Percentiles rank a stretch among this genome's conserved stretches.
Conservation (phyloP, 805 yeast species). For the Millerago galiae region DNA sequence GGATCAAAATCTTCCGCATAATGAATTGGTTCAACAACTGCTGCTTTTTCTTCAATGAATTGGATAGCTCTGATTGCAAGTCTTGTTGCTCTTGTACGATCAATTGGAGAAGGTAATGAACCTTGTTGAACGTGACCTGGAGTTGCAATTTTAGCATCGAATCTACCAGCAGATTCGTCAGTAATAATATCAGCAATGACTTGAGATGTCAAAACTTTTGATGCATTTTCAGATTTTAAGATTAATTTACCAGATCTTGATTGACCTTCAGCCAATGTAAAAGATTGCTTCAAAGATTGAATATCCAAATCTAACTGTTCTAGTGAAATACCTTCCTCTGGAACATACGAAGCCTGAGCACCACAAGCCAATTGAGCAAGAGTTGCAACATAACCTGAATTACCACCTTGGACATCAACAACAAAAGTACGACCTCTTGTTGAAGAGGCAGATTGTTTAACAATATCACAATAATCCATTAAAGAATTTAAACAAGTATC, state of each 20-base stretch:
- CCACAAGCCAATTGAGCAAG: constrained; percentile 64
- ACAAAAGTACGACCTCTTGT: constrained; percentile 74
- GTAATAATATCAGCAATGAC: constrained; percentile 62
- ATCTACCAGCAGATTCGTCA: constrained; percentile 56
- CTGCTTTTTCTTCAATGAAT: constrained; percentile 49
- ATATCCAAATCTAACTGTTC: constrained; percentile 61
- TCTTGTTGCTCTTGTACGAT: constrained; percentile 68
- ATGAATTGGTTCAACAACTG: constrained; percentile 36
- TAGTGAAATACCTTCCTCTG: constrained; percentile 61
- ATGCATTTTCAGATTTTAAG: constrained; percentile 63
- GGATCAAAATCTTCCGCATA: constrained; percentile 37
- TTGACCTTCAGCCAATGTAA: constrained; percentile 56
- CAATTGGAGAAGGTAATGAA: constrained; percentile 69
- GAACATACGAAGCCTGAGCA: constrained; percentile 69
- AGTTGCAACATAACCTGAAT: constrained; percentile 73
- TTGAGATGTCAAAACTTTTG: constrained; percentile 60
- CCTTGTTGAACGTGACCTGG: constrained; percentile 91
- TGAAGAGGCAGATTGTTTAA: constrained; percentile 73
- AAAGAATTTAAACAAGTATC: constrained; percentile 71
- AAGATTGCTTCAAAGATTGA: constrained; percentile 50
- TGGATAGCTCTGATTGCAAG: constrained; percentile 64
- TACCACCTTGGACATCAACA: constrained; percentile 82
- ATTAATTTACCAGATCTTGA: constrained; percentile 64
- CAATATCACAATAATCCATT: constrained; percentile 70
- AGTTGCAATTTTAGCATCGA: constrained; percentile 72